A percentile compares a stretch with the other conserved stretches of the same genome.
phyloP scores from a whole-genome alignment of 192 early-diverging fungal species.

The Coemansia sp. region DNA sequence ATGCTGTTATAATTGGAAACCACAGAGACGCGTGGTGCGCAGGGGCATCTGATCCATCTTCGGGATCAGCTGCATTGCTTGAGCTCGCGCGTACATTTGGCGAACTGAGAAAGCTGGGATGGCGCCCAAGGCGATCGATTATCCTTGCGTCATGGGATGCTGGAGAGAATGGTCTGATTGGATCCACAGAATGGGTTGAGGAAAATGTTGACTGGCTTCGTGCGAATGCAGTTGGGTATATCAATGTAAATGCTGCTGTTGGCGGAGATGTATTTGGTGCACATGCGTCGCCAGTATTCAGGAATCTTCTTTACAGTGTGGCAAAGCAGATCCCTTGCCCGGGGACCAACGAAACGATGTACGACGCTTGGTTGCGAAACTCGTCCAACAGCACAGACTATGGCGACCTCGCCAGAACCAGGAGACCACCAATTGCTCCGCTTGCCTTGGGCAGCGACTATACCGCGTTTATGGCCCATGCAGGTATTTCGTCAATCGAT shows the following conservation, averaged over 20 bases:
- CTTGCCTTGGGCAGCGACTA: slow-evolving; percentile 62
- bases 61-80: slow-evolving; percentile 61
- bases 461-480: slow-evolving; percentile 61
- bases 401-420: not conserved
- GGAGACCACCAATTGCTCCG: slow-evolving; percentile 16
- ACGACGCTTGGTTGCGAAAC: slow-evolving; percentile 55
- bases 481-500: slow-evolving; percentile 61
- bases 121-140: slow-evolving; percentile 64
- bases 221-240: slow-evolving; percentile 55
- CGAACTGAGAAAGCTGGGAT: slow-evolving; percentile 57
- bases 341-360: slow-evolving; percentile 45
- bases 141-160: slow-evolving; percentile 67
- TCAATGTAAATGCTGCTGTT: slow-evolving; percentile 62
- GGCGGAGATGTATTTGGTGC: slow-evolving; percentile 53
- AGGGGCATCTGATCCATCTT: slow-evolving; percentile 65
- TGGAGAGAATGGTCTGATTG: slow-evolving; percentile 63
- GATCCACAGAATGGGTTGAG: slow-evolving; percentile 70
- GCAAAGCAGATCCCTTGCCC: slow-evolving; percentile 55
- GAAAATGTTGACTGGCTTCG: slow-evolving; percentile 58
- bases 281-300: slow-evolving; percentile 54
- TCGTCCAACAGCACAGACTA: not conserved
- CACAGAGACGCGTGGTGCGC: slow-evolving; percentile 68
- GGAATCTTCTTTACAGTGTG: slow-evolving; percentile 50
- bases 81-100: slow-evolving; percentile 58
- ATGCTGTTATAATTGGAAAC: slow-evolving; percentile 60